phyloP scores from a whole-genome alignment of 2,329 filamentous ascomycete species.

The Nannizziopsis barbatae region DNA sequence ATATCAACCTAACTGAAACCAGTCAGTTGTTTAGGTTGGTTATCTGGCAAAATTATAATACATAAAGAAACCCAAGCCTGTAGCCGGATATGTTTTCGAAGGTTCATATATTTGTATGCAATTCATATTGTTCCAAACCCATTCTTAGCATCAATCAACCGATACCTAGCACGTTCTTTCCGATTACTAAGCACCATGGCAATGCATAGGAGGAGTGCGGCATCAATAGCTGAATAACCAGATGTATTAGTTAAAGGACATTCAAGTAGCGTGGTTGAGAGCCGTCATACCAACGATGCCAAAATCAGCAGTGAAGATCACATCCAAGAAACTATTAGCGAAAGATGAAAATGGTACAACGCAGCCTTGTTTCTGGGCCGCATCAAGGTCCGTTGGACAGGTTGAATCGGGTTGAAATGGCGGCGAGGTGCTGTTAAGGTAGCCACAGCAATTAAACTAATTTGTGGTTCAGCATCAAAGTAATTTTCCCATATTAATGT shows the following conservation, averaged over 20 bases:
- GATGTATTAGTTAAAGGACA: neutral
- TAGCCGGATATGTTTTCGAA: neutral
- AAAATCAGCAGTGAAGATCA: constrained; percentile 68
- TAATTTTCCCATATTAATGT: neutral
- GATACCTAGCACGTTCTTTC: constrained; percentile 67
- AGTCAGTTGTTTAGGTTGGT: too few species aligned
- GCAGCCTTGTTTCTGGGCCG: constrained; percentile 60
- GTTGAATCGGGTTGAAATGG: constrained; percentile 58
- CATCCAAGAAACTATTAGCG: constrained; percentile 59
- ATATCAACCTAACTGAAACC: too few species aligned
- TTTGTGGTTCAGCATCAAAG: neutral
- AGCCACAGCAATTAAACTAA: constrained; percentile 72
- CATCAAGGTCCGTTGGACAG: constrained; percentile 59
- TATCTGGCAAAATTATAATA: too few species aligned
- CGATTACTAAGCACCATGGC: constrained; percentile 70
- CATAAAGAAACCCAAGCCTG: too few species aligned
- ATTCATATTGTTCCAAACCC: constrained; percentile 43
- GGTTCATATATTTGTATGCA: neutral
- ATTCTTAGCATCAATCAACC: constrained; percentile 69
- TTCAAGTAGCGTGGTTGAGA: neutral
- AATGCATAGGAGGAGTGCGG: constrained; percentile 56
- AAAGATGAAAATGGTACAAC: constrained; percentile 56
- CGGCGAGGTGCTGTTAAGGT: constrained; percentile 58
- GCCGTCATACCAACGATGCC: constrained; percentile 56
- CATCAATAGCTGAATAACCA: constrained; percentile 45